Conservation (phyloP, 768 basidiomycete species). For the Kwoniella newhampshirensis region DNA sequence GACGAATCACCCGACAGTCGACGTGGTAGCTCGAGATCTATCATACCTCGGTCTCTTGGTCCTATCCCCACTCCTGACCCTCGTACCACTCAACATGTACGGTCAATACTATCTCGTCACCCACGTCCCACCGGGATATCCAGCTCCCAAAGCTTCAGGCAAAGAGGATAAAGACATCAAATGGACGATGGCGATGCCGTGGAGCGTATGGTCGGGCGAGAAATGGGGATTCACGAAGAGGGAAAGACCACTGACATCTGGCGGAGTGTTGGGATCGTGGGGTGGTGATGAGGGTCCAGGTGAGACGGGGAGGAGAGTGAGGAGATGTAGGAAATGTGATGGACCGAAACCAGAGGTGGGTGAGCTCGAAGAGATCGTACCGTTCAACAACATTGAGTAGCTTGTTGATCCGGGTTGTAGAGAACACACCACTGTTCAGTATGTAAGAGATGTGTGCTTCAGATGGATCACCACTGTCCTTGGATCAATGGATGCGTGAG, state of each 20-base stretch:
- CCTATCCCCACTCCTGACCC: slow-evolving; percentile 63
- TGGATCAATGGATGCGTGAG: slow-evolving; percentile 89
- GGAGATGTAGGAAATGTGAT: slow-evolving; percentile 63
- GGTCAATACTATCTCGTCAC: slow-evolving; percentile 84
- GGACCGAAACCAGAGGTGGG: slow-evolving; percentile 74
- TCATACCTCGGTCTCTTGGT: slow-evolving; percentile 61
- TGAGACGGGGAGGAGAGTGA: slow-evolving; percentile 13
- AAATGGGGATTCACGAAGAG: slow-evolving; percentile 14
- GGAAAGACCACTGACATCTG: slow-evolving; percentile 1
- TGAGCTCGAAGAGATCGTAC: neutral
- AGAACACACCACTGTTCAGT: slow-evolving; percentile 90
- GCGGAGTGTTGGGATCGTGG: neutral
- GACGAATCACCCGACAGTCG: slow-evolving; percentile 59
- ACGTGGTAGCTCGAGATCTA: slow-evolving; percentile 70
- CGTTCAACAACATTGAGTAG: neutral
- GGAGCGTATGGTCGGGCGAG: slow-evolving; percentile 20
- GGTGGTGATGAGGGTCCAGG: neutral
- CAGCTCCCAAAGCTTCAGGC: slow-evolving; percentile 46
- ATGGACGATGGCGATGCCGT: slow-evolving; percentile 15
- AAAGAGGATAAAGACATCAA: slow-evolving; percentile 13
- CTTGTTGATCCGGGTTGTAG: slow-evolving; percentile 55
- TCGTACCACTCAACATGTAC: slow-evolving; percentile 74
- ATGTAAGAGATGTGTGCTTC: slow-evolving; percentile 79
- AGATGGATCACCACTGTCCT: slow-evolving; percentile 55
- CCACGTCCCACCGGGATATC: slow-evolving; percentile 75